Percentiles rank a stretch among this genome's conserved stretches.
phyloP scores from a whole-genome alignment of 2,329 filamentous ascomycete genomes.

The Thelonectria olida region DNA sequence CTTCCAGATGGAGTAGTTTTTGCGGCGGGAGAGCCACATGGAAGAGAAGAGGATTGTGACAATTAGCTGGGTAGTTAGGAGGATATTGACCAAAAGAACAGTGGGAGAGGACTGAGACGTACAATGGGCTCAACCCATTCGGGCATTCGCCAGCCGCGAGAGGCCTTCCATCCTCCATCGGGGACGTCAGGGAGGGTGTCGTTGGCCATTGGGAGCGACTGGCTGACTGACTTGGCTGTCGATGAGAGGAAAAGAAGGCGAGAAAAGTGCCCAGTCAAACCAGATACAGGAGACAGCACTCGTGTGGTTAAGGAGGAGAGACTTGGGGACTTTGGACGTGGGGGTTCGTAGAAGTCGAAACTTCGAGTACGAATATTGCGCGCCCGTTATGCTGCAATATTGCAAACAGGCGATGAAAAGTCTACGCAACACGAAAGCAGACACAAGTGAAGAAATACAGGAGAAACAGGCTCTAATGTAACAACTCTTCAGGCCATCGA shows the following conservation, averaged over 20 bases:
- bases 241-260: not conserved
- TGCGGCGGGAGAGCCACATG: slow-evolving; percentile 49
- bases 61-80: slow-evolving; percentile 42
- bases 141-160: slow-evolving; percentile 2
- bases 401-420: no score
- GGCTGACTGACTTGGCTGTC: no score
- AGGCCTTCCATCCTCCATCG: slow-evolving; percentile 7
- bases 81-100: not conserved
- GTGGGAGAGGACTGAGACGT: not conserved
- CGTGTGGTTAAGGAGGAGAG: not conserved
- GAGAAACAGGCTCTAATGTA: no score
- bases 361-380: no score
- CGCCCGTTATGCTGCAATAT: no score
- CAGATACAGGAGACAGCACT: no score
- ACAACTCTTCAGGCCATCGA: no score
- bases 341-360: not conserved
- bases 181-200: slow-evolving; percentile 1
- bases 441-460: no score
- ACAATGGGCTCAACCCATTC: slow-evolving; percentile 7
- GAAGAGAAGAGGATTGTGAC: slow-evolving; percentile 48
- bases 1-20: slow-evolving; percentile 46
- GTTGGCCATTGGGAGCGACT: not conserved
- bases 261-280: not conserved
- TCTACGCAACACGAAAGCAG: no score
- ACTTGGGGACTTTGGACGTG: not conserved